Conservation (phyloP, 2,329 filamentous ascomycete species). For the Elsinoe arachidis region DNA sequence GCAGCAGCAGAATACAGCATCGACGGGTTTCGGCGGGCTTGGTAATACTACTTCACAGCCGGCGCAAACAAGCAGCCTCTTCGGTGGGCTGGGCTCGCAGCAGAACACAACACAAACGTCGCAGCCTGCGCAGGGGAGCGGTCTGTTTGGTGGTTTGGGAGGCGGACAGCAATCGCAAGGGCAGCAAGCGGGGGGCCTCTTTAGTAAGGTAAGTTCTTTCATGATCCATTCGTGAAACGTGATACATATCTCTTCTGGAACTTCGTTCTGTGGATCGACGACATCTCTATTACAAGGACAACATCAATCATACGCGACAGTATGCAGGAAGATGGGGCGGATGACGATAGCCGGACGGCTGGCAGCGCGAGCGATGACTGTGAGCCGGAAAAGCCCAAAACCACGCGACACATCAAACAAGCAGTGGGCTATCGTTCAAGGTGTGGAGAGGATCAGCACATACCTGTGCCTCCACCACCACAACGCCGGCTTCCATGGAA, state of each 20-base stretch:
- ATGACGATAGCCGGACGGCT: too few species aligned
- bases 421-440: too few species aligned
- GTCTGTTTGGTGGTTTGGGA: constrained; percentile 9
- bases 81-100: constrained; percentile 2
- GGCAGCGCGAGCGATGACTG: too few species aligned
- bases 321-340: too few species aligned
- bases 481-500: too few species aligned
- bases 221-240: constrained; percentile 18
- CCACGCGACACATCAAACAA: too few species aligned
- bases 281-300: too few species aligned
- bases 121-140: not conserved
- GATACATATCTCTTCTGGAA: not conserved
- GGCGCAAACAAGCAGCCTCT: not conserved
- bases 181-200: constrained; percentile 3
- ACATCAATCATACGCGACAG: too few species aligned
- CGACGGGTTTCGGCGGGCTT: not conserved
- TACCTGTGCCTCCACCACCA: too few species aligned
- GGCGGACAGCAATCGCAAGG: constrained; percentile 4
- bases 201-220: constrained; percentile 2
- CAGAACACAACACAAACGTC: constrained; percentile 8
- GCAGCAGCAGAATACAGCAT: constrained; percentile 7
- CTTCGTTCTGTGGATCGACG: not conserved
- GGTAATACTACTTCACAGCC: constrained; percentile 6
- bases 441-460: too few species aligned
- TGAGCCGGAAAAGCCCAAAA: too few species aligned